Conservation (phyloP, 768 basidiomycete genomes). For the Lactarius evosmus region DNA sequence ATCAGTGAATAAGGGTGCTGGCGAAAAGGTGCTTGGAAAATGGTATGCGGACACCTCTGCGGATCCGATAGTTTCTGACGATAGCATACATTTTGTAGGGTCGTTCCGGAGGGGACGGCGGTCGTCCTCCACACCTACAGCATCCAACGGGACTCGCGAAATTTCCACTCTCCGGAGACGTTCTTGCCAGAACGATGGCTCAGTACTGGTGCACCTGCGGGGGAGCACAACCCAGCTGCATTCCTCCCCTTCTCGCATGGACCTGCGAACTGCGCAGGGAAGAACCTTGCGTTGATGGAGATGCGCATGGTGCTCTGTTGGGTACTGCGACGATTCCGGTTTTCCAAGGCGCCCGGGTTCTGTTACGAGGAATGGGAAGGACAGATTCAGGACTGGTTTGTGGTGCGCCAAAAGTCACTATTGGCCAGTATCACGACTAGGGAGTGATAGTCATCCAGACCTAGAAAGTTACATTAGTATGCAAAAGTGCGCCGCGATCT, state of each 20-base stretch:
- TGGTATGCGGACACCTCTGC: not conserved
- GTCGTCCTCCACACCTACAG: slow-evolving; percentile 1
- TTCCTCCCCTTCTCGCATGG: slow-evolving; percentile 29
- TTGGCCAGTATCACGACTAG: not conserved
- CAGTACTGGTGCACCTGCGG: not conserved
- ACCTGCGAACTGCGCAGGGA: slow-evolving; percentile 28
- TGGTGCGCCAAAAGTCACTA: not conserved
- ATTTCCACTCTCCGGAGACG: not conserved
- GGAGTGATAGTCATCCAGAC: not conserved
- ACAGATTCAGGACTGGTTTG: slow-evolving; percentile 5
- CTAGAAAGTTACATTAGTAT: no score
- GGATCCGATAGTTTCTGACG: not conserved
- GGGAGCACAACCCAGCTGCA: slow-evolving; percentile 16
- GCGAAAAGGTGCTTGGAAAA: slow-evolving; percentile 1
- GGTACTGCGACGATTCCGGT: slow-evolving; percentile 20
- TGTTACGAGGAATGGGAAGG: not conserved
- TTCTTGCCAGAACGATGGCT: slow-evolving; percentile 17
- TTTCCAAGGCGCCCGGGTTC: not conserved
- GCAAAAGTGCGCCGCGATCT: no score
- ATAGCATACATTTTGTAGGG: not conserved
- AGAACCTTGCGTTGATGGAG: slow-evolving; percentile 28
- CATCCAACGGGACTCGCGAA: slow-evolving; percentile 9
- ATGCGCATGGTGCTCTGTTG: slow-evolving; percentile 3
- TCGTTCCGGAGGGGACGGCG: slow-evolving; percentile 9
- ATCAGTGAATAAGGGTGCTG: not conserved